phyloP scores from a whole-genome alignment of 1,284 basidiomycete genomes.

The Papiliotrema flavescens region DNA sequence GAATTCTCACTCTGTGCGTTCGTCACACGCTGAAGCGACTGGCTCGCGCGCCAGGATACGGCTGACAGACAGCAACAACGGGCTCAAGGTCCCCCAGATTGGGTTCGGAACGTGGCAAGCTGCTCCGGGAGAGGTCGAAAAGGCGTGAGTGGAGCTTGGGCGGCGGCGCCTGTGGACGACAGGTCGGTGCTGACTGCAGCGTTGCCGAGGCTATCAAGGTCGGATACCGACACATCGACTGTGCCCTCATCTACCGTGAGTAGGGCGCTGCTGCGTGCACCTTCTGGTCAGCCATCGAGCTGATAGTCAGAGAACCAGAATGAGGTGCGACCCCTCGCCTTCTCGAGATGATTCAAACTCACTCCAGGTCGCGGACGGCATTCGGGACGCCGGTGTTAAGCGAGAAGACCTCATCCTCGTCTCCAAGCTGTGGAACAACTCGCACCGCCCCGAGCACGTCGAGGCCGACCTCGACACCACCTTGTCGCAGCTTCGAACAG shows the following conservation, averaged over 20 bases:
- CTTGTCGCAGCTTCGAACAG: slow-evolving; percentile 63
- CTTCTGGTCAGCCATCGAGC: background rate
- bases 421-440: slow-evolving; percentile 46
- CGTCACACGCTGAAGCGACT: background rate
- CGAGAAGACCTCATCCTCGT: slow-evolving; percentile 76
- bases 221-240: slow-evolving; percentile 77
- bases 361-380: slow-evolving; percentile 62
- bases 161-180: background rate
- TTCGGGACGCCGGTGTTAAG: slow-evolving; percentile 70
- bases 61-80: slow-evolving; percentile 17
- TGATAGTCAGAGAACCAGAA: slow-evolving; percentile 61
- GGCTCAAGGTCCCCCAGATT: slow-evolving; percentile 58
- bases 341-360: no score
- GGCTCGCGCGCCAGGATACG: background rate
- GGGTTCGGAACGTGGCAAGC: slow-evolving; percentile 81
- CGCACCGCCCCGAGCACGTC: slow-evolving; percentile 52
- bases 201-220: slow-evolving; percentile 67
- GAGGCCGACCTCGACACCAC: slow-evolving; percentile 70
- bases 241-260: slow-evolving; percentile 57
- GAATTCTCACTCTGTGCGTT: slow-evolving; percentile 9
- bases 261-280: slow-evolving; percentile 5
- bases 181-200: slow-evolving; percentile 45
- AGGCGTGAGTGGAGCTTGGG: slow-evolving; percentile 54
- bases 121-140: slow-evolving; percentile 70
- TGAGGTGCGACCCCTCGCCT: slow-evolving; percentile 54